Conservation (phyloP, 192 early-diverging fungal genomes). For the Coemansia sp. region DNA sequence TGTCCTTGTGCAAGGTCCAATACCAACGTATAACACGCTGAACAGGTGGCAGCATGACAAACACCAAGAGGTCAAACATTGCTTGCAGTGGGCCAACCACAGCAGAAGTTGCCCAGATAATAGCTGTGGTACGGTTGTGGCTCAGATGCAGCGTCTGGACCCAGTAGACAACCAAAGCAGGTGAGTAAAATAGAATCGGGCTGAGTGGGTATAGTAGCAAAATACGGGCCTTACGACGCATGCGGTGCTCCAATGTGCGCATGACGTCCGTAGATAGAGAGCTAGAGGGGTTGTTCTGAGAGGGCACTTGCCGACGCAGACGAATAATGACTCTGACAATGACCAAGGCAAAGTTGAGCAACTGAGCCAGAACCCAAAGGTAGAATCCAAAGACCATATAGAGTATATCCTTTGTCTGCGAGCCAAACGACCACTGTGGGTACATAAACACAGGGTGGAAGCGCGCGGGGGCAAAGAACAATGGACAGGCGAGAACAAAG, state of each 20-base stretch:
- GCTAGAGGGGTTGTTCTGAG: conserved; percentile 11
- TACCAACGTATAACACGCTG: conserved; percentile 45
- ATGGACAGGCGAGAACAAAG: conserved; percentile 27
- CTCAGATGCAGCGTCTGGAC: conserved; percentile 41
- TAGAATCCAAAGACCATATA: conserved; percentile 46
- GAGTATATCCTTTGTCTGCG: conserved; percentile 19
- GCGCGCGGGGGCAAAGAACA: conserved; percentile 36
- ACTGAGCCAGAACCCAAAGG: conserved; percentile 33
- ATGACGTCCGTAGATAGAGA: conserved; percentile 44
- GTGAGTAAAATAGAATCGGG: conserved; percentile 43
- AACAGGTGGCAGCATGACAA: conserved; percentile 42
- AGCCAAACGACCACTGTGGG: conserved; percentile 50
- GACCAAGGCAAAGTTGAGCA: conserved; percentile 46
- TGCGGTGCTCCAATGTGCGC: conserved; percentile 46
- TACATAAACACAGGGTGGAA: conserved; percentile 35
- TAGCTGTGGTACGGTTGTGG: conserved; percentile 15
- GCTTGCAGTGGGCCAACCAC: conserved; percentile 43
- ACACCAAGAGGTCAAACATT: conserved; percentile 35
- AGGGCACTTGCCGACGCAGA: conserved; percentile 28
- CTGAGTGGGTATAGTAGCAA: conserved; percentile 49
- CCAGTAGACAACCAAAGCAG: conserved; percentile 42
- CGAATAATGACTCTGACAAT: conserved; percentile 30
- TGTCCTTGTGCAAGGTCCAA: conserved; percentile 46
- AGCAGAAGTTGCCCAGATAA: conserved; percentile 29
- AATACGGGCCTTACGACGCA: conserved; percentile 47